Base-by-base conservation (phyloP, 306 rosid species). In the Cyclanthera cordifolia region DNA sequence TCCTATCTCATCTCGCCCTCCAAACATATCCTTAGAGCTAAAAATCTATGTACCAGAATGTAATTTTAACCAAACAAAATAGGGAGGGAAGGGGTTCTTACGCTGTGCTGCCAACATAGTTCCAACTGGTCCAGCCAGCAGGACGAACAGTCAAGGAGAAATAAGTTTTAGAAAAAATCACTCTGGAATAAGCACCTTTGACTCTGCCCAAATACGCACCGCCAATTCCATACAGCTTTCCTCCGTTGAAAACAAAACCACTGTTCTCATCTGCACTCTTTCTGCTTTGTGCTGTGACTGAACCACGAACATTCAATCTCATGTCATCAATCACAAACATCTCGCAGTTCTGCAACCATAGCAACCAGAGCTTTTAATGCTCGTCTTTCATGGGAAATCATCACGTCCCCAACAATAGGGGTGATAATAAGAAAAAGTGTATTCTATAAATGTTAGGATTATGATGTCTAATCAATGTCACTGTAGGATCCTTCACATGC, bases 121-220 rank as follows among this genome's bases (percentile, higher is more conserved):
- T 86, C 94, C 94, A 88, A 28, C 82, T 82, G 64, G 94, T 88
- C 97, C 97, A 91, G 9, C 95, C 97, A 5, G 59, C 45, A 0
- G 80, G 82, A 8, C 77, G 71, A 75, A 91, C 48, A 15, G 95
- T 77, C 49, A 4, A 78, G 1, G 97, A 88, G 72, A 91, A 82
- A 23, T 91, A 91, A 1, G 84, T 68, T 43, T 76, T 37, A 1
- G 94, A 82, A 59, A 80, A 85, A 55, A 88, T 28, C 0, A 87
- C 87, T 78, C 95, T 80, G 17, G 97, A 91, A 76, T 45, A 86
- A 54, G 89, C 73, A 50, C 87, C 83, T 32, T 90, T 87, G 2
- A 95, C 97, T 65, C 95, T 87, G 21, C 95, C 97, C 57, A 91
- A 57, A 74, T 88, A 86, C 23, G 85, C 85, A 48, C 72, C 84